Conservation (phyloP, 1,284 basidiomycete species). For the Ustilago lituana region DNA sequence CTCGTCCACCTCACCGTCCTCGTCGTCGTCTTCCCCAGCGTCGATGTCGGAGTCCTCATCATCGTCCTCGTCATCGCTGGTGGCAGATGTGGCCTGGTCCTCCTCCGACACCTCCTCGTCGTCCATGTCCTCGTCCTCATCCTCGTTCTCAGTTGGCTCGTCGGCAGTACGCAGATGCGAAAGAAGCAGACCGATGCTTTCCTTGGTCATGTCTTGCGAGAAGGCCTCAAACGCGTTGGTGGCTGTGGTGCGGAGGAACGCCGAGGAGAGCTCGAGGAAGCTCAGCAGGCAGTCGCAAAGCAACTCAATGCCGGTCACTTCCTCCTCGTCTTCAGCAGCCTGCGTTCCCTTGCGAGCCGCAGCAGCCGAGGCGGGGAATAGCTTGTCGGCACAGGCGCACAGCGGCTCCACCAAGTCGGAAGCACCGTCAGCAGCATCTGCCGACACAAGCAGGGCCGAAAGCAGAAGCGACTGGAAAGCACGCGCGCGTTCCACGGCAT, state of each 20-base stretch:
- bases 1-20: conserved; percentile 72
- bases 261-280: conserved; percentile 83
- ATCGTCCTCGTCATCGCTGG: conserved; percentile 45
- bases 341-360: conserved; percentile 24
- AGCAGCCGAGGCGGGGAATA: conserved; percentile 34
- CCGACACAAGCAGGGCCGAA: conserved; percentile 52
- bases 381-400: conserved; percentile 59
- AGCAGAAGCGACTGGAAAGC: conserved; percentile 55
- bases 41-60: conserved; percentile 65
- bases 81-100: conserved; percentile 67
- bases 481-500: conserved; percentile 28
- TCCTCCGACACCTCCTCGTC: conserved; percentile 64
- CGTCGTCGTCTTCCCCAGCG: conserved; percentile 68
- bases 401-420: conserved; percentile 57
- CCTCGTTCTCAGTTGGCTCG: conserved; percentile 22
- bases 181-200: conserved; percentile 84
- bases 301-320: conserved; percentile 78
- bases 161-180: conserved; percentile 34
- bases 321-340: conserved; percentile 69
- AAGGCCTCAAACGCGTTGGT: conserved; percentile 84
- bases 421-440: conserved; percentile 70
- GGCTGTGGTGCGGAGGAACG: conserved; percentile 82
- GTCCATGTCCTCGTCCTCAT: conserved; percentile 31
- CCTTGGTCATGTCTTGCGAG: conserved; percentile 76
- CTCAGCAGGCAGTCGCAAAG: conserved; percentile 88